Conservation (phyloP, 257 asterid genomes). For the Ilex aquifolium region DNA sequence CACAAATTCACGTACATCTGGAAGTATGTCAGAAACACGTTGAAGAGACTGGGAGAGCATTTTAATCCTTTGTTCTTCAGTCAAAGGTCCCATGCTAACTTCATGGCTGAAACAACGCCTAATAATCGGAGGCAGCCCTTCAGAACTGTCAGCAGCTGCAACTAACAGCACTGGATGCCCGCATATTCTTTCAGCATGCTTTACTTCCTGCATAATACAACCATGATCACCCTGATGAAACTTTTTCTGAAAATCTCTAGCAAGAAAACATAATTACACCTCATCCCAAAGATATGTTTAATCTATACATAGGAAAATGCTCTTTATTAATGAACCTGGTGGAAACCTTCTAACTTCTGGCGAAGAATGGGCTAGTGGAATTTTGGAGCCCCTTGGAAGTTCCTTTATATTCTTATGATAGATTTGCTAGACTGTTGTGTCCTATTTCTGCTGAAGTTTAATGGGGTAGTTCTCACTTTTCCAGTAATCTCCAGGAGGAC, state of each 20-base stretch:
- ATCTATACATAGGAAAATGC: no score
- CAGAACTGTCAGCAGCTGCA: conserved; percentile 79
- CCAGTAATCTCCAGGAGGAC: no score
- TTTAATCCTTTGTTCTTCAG: conserved; percentile 73
- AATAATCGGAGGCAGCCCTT: conserved; percentile 82
- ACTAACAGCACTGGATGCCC: conserved; percentile 70
- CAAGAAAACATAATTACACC: no score
- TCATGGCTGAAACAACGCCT: conserved; percentile 97
- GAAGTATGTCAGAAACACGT: conserved; percentile 49
- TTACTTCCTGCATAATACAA: conserved; percentile 35
- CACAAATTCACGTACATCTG: conserved; percentile 41
- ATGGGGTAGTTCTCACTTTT: no score
- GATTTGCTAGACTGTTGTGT: no score
- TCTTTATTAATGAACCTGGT: no score
- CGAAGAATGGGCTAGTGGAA: no score
- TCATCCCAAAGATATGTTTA: no score
- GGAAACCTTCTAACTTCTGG: no score
- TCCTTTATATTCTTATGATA: no score
- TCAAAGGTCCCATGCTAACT: conserved; percentile 67
- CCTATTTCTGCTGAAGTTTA: no score
- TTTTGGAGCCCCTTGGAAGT: no score
- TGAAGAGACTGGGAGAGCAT: conserved; percentile 66
- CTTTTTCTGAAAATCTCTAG: conserved; percentile 4
- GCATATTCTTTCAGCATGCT: conserved; percentile 36
- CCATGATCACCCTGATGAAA: conserved; percentile 5